Conservation (phyloP, 306 rosid species). For the Albizia julibrissin region DNA sequence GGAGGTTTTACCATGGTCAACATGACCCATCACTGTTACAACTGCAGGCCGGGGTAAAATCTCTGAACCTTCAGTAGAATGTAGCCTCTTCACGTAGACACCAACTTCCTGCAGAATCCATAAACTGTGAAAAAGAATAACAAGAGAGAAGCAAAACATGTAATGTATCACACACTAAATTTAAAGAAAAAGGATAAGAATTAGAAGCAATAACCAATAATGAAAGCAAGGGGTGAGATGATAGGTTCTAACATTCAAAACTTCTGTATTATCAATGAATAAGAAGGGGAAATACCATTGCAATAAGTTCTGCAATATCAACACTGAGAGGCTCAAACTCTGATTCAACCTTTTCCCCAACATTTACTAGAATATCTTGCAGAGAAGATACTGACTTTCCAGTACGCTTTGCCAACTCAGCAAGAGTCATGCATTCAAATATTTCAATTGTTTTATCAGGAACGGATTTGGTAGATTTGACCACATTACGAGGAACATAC, state of each 20-base stretch:
- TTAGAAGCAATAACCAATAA: not conserved
- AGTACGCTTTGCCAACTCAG: conserved; percentile 80
- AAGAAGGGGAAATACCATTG: conserved; percentile 67
- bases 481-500: conserved; percentile 59
- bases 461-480: conserved; percentile 47
- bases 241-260: conserved; percentile 25
- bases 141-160: conserved; percentile 6
- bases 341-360: conserved; percentile 82
- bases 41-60: conserved; percentile 80
- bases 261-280: conserved; percentile 27
- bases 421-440: conserved; percentile 88
- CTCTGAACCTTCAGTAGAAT: conserved; percentile 70
- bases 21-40: conserved; percentile 98
- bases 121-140: conserved; percentile 11
- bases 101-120: conserved; percentile 77
- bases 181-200: not conserved
- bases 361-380: conserved; percentile 67
- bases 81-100: conserved; percentile 75
- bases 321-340: conserved; percentile 85
- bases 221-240: conserved; percentile 8
- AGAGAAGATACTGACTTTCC: conserved; percentile 63
- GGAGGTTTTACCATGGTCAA: conserved; percentile 96
- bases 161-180: conserved; percentile 25
- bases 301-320: conserved; percentile 75
- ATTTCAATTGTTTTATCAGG: conserved; percentile 74